Evolutionary conservation across 192 early-diverging fungal genomes (phyloP).

Genomic region (Tieghemiomyces parasiticus): DNA sequence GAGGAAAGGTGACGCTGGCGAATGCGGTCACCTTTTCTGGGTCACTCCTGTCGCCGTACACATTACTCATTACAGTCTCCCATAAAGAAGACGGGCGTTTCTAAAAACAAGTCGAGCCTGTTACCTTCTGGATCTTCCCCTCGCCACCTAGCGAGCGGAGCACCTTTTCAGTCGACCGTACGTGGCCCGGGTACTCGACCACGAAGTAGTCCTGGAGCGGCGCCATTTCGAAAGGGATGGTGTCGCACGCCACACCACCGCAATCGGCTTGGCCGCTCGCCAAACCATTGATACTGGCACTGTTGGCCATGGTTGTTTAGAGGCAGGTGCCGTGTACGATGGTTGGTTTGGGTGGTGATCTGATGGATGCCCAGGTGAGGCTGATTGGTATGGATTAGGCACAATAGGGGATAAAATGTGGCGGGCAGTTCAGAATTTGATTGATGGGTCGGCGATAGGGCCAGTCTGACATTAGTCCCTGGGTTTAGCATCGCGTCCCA

Average conservation of each 20-base stretch:
- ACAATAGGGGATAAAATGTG: not conserved
- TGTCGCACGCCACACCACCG: too few relatives aligned
- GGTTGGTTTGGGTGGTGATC: not conserved
- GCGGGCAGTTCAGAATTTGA: too few relatives aligned
- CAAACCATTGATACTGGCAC: not conserved
- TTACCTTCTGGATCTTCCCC: too few relatives aligned
- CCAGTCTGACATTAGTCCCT: too few relatives aligned
- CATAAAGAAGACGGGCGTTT: too few relatives aligned
- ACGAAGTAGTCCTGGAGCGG: not conserved
- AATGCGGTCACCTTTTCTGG: constrained; percentile 18
- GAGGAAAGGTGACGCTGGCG: not conserved
- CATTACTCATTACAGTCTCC: too few relatives aligned
- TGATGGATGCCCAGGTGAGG: not conserved
- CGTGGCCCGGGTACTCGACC: constrained; percentile 31
- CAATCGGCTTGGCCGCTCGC: too few relatives aligned
- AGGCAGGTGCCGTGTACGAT: not conserved
- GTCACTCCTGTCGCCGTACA: too few relatives aligned
- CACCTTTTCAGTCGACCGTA: constrained; percentile 18
- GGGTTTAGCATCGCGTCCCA: too few relatives aligned
- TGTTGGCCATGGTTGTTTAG: not conserved
- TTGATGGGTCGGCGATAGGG: too few relatives aligned
- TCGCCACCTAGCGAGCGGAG: constrained; percentile 25
- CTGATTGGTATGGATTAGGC: not conserved
- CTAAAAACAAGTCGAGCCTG: too few relatives aligned
- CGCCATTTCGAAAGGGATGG: not conserved